Evolutionary conservation across 495 filamentous ascomycete species (phyloP).

Genomic region (Astrothelium macrocarpum): DNA sequence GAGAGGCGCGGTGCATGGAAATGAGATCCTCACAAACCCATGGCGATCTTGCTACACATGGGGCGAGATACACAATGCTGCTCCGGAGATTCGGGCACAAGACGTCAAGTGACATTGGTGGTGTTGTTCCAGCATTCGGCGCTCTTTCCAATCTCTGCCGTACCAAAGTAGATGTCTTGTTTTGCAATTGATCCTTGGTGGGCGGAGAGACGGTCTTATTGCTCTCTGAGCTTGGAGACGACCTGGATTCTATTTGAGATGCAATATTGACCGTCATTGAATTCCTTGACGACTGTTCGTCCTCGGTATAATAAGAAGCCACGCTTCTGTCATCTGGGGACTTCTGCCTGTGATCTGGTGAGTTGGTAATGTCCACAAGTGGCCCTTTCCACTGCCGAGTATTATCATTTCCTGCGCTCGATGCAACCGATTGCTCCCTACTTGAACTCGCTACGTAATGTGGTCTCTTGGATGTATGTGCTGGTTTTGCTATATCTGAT

Average conservation of each 20-base stretch:
- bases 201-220: not conserved
- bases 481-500: not conserved
- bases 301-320: not conserved
- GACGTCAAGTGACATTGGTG: not conserved
- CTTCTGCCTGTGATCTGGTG: not conserved
- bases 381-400: not conserved
- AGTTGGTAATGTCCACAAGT: constrained; percentile 21
- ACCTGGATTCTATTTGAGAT: not conserved
- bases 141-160: too few relatives aligned
- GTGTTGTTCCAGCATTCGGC: too few relatives aligned
- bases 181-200: too few relatives aligned
- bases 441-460: not conserved
- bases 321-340: not conserved
- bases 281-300: not conserved
- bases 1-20: not conserved
- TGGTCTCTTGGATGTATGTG: not conserved
- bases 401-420: not conserved
- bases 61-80: constrained; percentile 16
- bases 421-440: not conserved
- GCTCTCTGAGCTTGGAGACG: not conserved
- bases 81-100: constrained; percentile 8
- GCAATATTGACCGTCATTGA: not conserved
- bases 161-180: too few relatives aligned
- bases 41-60: constrained; percentile 16
- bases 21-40: constrained; percentile 19